A percentile compares a stretch with the other conserved stretches of the same genome.
phyloP scores from a whole-genome alignment of 495 filamentous ascomycete genomes.

The Xylaria palmicola region DNA sequence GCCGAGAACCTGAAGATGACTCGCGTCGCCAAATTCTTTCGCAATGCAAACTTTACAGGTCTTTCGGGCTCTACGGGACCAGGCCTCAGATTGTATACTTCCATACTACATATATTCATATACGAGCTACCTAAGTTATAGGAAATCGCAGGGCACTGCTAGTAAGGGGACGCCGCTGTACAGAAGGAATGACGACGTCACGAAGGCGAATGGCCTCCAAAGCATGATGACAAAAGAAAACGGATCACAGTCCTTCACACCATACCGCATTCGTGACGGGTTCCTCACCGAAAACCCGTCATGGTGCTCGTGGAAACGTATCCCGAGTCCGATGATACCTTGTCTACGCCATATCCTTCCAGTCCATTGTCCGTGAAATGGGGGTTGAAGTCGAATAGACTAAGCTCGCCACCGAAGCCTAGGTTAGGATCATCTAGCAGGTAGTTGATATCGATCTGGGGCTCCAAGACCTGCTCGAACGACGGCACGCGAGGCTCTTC shows the following conservation, averaged over 20 bases:
- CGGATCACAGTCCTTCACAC: background rate
- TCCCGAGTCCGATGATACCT: slow-evolving; percentile 23
- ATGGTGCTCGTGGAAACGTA: slow-evolving; percentile 24
- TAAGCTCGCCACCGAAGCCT: slow-evolving; percentile 5
- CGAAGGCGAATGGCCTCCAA: background rate
- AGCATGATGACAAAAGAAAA: background rate
- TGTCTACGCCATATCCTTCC: slow-evolving; percentile 16
- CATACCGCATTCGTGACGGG: background rate
- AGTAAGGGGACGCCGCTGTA: background rate
- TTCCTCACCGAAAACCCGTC: slow-evolving; percentile 8
- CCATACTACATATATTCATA: too few relatives aligned
- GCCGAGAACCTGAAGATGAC: too few relatives aligned
- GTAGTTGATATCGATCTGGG: slow-evolving; percentile 17
- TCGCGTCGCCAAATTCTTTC: too few relatives aligned
- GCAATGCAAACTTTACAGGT: too few relatives aligned
- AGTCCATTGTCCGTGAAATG: slow-evolving; percentile 10
- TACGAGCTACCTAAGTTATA: too few relatives aligned
- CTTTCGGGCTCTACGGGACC: too few relatives aligned
- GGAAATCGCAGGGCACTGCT: too few relatives aligned
- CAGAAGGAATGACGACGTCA: background rate
- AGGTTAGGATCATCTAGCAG: slow-evolving; percentile 11
- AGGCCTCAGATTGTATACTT: too few relatives aligned
- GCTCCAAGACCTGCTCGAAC: slow-evolving; percentile 12
- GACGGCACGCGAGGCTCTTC: background rate
- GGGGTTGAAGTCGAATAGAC: slow-evolving; percentile 13